Percentiles rank a stretch among this genome's conserved stretches.
Evolutionary conservation across 306 rosid species (phyloP).

Genomic region (Malus fusca): DNA sequence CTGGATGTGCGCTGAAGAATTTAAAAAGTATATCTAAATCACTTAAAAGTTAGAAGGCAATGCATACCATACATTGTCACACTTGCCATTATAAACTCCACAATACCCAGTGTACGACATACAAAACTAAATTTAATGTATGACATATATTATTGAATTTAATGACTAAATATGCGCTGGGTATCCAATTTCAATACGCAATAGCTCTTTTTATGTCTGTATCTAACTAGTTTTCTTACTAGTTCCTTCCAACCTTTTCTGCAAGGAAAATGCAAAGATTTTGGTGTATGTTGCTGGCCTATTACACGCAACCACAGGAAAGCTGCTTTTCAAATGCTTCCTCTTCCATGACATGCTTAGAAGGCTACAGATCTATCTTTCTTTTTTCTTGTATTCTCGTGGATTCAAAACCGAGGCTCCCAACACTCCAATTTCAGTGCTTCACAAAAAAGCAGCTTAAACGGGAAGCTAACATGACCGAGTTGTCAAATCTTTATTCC

Average conservation of each 20-base stretch:
- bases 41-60: too few relatives aligned
- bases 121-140: background rate
- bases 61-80: background rate
- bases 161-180: background rate
- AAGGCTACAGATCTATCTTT: slow-evolving; percentile 13
- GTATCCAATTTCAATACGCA: background rate
- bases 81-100: background rate
- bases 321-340: slow-evolving; percentile 13
- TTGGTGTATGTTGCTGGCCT: background rate
- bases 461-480: slow-evolving; percentile 12
- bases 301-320: background rate
- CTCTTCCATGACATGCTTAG: slow-evolving; percentile 26
- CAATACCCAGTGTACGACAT: background rate
- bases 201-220: too few relatives aligned
- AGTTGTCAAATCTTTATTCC: slow-evolving; percentile 14
- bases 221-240: background rate
- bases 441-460: slow-evolving; percentile 6
- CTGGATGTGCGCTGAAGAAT: too few relatives aligned
- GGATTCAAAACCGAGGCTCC: slow-evolving; percentile 11
- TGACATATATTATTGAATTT: background rate
- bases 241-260: background rate
- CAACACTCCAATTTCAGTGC: slow-evolving; percentile 5
- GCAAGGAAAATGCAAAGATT: background rate
- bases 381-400: slow-evolving; percentile 8
- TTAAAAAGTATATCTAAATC: background rate